Base-by-base conservation (phyloP, 495 filamentous ascomycete species). In the Aspergillus avenaceus region DNA sequence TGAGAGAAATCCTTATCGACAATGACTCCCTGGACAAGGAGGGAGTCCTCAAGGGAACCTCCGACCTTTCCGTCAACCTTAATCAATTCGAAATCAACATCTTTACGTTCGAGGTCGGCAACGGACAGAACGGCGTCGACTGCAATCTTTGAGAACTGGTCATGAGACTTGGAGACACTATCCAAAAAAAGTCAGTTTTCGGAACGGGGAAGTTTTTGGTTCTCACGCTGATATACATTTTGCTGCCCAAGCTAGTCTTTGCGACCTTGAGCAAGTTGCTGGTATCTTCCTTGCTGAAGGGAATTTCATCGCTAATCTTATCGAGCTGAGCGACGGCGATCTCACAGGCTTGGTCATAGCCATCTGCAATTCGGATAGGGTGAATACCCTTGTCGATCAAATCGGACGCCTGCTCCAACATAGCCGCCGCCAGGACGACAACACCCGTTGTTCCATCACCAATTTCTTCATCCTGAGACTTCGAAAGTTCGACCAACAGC, bases 1-100 rank as follows among this genome's bases (percentile, higher is more conserved):
- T 99, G 93, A 26, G 93, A 99, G 75, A 99, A 97, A 69, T 99
- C 93, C 74, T 99, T 99, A 78, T 99, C 93, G 63, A 99, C 81
- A 62, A 99, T 93, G 32, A 99, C 93, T 67, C 93, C 93, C 72
- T 97, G 91, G 47, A 99, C 91, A 28, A 99, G 82, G 21, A 97
- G 66, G 3, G 91, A 86, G 65, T 99, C 93, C 66, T 97, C 91
- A n/a, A 99, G 80, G 3, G 93, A 71, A 50, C 95, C 93, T 44
- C 93, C 93, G 13, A 97, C 88, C 75, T 99, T 99, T 60, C 95
- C 91, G 59, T 99, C 93, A 36, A 99, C 91, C 78, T 99, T 99
- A 74, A 99, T 99, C 54, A 99, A 69, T 70, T 99, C 93, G 65
- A 99, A 99, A 60, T 97, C 91, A 52, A 99, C 95, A 67, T 99